Base-by-base conservation (phyloP, 1,284 basidiomycete species). In the Papiliotrema fonsecae region DNA sequence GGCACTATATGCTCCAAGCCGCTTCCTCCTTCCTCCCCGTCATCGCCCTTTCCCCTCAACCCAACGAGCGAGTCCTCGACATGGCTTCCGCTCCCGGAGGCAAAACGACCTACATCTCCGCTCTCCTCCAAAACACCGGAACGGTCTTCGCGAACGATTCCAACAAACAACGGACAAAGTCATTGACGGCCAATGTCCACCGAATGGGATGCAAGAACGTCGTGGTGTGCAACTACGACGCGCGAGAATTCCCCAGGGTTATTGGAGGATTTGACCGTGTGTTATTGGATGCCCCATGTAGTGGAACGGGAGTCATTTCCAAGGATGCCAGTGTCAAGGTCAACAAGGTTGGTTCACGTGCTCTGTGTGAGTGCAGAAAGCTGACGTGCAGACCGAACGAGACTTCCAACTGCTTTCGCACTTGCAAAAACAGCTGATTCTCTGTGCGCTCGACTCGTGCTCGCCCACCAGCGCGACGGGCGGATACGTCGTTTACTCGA, bases 1-100 rank as follows among this genome's bases (percentile, higher is more conserved):
- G 96, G 2, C 93, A 99, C 71, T 99, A 99, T 77, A 98, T 99
- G 89, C 86, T 98, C 18, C 96, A 99, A 77, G 91, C 96, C 4
- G 96, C 96, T 4, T 96, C 92, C 6, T 97, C 93, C 1, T 97
- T 99, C 81, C 80, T 99, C n/a, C 96, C 96, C 37, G 94, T 97
- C 61, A 93, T 98, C 60, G 91, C 96, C 1, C 84, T 99, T 32
- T 79, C 83, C 19, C 96, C 96, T 16, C 88, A 94, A 66, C 91
- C 92, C 1, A 82, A 88, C 56, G 96, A 98, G 72, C 86, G 93
- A 24, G 84, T 97, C 4, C 81, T 99, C 51, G 96, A 99, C 71
- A 98, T 99, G 96, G 93, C 94, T 2, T 94, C 91, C 42, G 93
- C 96, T 0, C 96, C 96, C 0, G 96, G 96, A 28, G 96, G 96